A percentile compares a stretch with the other conserved stretches of the same genome.
These are phyloP conservation scores for Yarrowia hollandica DNA, from an alignment of 805 yeast species.

Conservation along the genomic window DNA sequence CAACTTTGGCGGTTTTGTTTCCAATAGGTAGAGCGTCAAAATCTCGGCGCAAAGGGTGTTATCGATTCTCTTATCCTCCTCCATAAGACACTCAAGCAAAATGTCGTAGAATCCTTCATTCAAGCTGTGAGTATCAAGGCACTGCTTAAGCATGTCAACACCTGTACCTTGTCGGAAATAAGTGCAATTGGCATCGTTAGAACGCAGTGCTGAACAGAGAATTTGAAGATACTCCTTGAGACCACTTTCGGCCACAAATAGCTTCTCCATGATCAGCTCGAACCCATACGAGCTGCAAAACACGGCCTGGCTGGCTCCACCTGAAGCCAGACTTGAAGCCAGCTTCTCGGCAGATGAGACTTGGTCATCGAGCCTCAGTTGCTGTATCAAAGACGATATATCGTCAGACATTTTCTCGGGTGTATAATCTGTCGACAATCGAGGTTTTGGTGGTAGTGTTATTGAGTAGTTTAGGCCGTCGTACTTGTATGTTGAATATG, in stretches of 20 bases:
- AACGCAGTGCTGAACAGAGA: not conserved
- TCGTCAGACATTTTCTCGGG: conserved; percentile 21
- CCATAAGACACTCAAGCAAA: conserved; percentile 12
- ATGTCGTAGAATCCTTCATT: not conserved
- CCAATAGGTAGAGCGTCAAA: conserved; percentile 9
- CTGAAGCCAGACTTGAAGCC: not conserved
- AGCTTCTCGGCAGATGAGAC: not conserved
- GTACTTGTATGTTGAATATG: not conserved
- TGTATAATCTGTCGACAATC: not conserved
- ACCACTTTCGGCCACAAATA: conserved; percentile 3
- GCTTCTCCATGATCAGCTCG: conserved; percentile 25
- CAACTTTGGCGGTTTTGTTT: not conserved
- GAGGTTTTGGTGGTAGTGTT: not conserved
- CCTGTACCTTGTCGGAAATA: conserved; percentile 20
- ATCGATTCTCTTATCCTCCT: conserved; percentile 3
- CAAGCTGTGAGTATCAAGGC: conserved; percentile 12
- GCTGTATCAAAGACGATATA: conserved; percentile 15
- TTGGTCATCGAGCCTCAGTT: not conserved
- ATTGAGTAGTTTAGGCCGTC: not conserved
- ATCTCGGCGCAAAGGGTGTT: conserved; percentile 16
- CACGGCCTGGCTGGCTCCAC: conserved; percentile 18
- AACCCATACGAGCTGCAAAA: conserved; percentile 27
- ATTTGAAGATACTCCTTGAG: not conserved
- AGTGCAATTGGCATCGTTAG: conserved; percentile 21
- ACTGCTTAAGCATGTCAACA: conserved; percentile 11